These are phyloP conservation scores for Fennellomyces sp. DNA, from an alignment of 371 early-diverging fungal genomes.

Conservation along the genomic window DNA sequence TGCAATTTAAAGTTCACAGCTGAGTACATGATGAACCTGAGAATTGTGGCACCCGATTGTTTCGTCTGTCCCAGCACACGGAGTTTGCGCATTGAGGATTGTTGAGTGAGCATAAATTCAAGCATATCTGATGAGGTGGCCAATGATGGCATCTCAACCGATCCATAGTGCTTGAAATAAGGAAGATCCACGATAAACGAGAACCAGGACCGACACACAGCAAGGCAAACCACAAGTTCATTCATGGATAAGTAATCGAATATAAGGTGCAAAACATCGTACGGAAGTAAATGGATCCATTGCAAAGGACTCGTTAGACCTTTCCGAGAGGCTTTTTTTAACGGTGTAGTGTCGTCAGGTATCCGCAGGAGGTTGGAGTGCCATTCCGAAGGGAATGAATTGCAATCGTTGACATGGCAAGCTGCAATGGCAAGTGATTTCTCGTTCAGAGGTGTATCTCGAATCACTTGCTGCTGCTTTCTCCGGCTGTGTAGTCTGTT, in stretches of 20 bases:
- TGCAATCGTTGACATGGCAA: no score
- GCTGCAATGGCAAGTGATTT: no score
- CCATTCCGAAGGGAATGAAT: no score
- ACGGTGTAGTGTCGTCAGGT: no score
- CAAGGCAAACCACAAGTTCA: neutral
- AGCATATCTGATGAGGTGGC: neutral
- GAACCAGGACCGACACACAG: neutral
- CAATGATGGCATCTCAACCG: neutral
- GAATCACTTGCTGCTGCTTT: no score
- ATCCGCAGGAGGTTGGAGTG: no score
- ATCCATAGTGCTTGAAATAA: neutral
- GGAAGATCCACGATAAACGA: neutral
- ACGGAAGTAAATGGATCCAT: neutral
- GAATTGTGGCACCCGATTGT: neutral
- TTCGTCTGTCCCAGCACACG: neutral
- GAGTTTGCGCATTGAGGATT: neutral
- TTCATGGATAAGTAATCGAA: neutral
- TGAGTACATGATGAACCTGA: neutral
- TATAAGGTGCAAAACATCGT: neutral
- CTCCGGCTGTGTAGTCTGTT: neutral
- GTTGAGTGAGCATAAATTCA: neutral
- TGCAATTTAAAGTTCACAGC: neutral
- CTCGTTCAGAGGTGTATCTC: no score
- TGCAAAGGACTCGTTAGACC: no score
- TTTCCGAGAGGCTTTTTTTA: no score